Conservation (phyloP, 2,329 filamentous ascomycete species). For the Arthrobotrys megalospora region DNA sequence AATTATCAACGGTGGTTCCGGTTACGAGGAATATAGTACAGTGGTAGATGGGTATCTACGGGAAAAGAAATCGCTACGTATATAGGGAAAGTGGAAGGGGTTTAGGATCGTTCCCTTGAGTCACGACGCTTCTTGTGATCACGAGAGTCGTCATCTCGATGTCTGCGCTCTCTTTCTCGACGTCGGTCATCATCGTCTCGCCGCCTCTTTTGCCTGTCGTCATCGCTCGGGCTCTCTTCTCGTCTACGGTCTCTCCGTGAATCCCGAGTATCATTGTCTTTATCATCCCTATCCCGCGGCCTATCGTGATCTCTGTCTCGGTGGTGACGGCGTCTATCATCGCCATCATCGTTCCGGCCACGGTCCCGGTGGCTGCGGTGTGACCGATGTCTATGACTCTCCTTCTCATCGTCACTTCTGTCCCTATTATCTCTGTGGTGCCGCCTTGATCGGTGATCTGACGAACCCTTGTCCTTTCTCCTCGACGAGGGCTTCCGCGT, state of each 20-base stretch:
- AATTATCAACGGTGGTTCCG: too few species aligned
- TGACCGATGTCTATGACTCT: conserved; percentile 44
- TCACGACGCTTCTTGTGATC: conserved; percentile 36
- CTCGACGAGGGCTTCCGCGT: conserved; percentile 67
- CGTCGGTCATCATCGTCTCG: conserved; percentile 42
- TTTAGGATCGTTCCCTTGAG: conserved; percentile 33
- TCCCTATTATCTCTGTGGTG: conserved; percentile 69
- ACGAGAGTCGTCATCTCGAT: conserved; percentile 35
- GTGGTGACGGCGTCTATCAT: conserved; percentile 64
- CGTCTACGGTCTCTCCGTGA: conserved; percentile 20
- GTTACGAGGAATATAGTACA: background rate
- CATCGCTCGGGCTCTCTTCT: conserved; percentile 20
- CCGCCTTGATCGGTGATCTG: conserved; percentile 41
- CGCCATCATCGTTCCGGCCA: conserved; percentile 62
- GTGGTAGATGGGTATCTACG: conserved; percentile 35
- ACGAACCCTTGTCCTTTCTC: conserved; percentile 66
- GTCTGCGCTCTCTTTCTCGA: conserved; percentile 23
- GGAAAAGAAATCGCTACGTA: background rate
- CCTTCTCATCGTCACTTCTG: conserved; percentile 63
- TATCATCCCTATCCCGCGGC: conserved; percentile 23
- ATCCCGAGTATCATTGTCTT: conserved; percentile 1
- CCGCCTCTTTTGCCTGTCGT: conserved; percentile 25
- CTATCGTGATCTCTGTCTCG: conserved; percentile 62
- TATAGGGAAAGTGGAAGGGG: background rate
- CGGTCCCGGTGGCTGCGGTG: conserved; percentile 55